Percentiles rank a stretch among this genome's conserved stretches.
Conservation (phyloP, 305 asterid species). For the Ilex paraguariensis region DNA sequence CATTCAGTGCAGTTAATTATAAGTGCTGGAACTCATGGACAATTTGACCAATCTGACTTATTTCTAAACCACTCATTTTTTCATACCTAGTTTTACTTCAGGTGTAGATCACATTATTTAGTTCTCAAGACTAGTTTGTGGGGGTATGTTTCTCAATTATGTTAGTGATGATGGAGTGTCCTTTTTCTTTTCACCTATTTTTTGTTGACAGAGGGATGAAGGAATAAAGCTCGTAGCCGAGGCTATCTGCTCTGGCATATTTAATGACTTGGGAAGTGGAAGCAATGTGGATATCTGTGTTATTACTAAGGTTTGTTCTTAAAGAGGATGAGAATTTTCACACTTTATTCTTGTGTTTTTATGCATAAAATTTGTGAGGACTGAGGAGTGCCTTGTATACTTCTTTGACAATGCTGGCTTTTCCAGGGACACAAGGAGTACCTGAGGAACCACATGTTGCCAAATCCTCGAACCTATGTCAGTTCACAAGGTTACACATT, state of each 20-base stretch:
- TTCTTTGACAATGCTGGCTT: background rate
- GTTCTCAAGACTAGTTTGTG: too few species aligned
- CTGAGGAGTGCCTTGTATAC: background rate
- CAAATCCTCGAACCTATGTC: conserved; percentile 8
- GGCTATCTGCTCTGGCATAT: conserved; percentile 7
- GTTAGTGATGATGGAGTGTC: too few species aligned
- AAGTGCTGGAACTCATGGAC: background rate
- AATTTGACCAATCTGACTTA: too few species aligned
- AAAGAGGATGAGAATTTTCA: background rate
- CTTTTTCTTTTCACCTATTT: background rate
- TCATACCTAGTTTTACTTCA: background rate
- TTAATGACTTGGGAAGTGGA: conserved; percentile 9
- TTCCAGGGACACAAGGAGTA: conserved; percentile 4
- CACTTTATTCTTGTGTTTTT: background rate
- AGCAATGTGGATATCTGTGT: conserved; percentile 8
- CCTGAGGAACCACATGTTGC: conserved; percentile 2
- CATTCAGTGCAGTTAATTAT: conserved; percentile 1
- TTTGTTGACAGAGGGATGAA: conserved; percentile 5
- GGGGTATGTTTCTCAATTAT: too few species aligned
- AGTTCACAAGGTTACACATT: background rate
- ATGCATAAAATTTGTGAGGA: background rate
- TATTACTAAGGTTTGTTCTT: background rate
- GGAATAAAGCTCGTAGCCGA: background rate
- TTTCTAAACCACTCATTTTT: background rate
- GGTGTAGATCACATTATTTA: too few species aligned